Conservation (phyloP, 2,329 filamentous ascomycete genomes). For the Trichoderma gracile region DNA sequence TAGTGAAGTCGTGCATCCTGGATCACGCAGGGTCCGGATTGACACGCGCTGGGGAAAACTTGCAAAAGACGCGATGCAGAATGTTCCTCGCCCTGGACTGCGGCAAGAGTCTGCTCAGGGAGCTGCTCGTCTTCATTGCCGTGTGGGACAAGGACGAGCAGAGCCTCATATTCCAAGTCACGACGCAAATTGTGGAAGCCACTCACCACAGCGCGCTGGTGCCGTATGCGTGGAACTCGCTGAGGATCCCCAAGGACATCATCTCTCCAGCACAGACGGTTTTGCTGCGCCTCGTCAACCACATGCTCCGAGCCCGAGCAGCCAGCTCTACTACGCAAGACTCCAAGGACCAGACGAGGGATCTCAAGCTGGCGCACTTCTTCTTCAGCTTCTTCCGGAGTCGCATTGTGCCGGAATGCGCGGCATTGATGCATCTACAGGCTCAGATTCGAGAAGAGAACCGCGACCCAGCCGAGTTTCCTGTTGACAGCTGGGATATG, state of each 20-base stretch:
- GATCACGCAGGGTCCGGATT: constrained; percentile 73
- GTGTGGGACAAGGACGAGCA: constrained; percentile 95
- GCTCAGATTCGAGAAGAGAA: constrained; percentile 79
- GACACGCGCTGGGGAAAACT: constrained; percentile 70
- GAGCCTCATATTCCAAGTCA: constrained; percentile 94
- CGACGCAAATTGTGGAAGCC: constrained; percentile 91
- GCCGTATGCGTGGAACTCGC: constrained; percentile 87
- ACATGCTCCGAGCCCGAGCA: constrained; percentile 71
- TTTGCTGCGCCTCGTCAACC: constrained; percentile 84
- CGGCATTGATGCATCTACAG: constrained; percentile 91
- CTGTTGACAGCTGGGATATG: constrained; percentile 96
- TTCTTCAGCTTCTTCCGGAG: constrained; percentile 90
- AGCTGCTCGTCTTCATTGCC: constrained; percentile 92
- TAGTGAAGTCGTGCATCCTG: constrained; percentile 91
- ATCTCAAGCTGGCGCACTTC: constrained; percentile 74
- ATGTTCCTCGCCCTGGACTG: constrained; percentile 88
- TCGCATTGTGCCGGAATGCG: constrained; percentile 90
- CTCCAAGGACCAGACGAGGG: constrained; percentile 55
- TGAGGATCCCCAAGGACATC: constrained; percentile 91
- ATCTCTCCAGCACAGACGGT: constrained; percentile 94
- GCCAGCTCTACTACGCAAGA: constrained; percentile 47
- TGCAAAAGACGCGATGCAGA: constrained; percentile 87
- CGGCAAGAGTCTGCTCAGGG: constrained; percentile 82
- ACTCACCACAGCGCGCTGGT: constrained; percentile 86
- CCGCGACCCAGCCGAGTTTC: constrained; percentile 81